Conservation (phyloP, 2,329 filamentous ascomycete species). For the Aureobasidium subglaciale region DNA sequence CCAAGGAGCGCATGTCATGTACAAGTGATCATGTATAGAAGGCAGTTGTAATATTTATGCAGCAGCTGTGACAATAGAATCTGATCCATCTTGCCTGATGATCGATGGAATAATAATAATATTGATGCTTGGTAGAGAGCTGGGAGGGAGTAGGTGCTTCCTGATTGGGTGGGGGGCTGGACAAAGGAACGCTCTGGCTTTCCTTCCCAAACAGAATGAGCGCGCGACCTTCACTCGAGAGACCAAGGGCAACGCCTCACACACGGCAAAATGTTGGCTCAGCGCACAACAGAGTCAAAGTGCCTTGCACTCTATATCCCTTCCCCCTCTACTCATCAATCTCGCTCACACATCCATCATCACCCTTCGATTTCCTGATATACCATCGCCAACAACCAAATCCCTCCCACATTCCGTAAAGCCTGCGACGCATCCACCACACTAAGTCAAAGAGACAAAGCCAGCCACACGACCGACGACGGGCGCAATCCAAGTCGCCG, state of each 20-base stretch:
- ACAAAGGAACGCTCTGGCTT: background rate
- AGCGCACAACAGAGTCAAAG: conserved; percentile 13
- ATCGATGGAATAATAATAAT: background rate
- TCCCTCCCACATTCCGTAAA: conserved; percentile 12
- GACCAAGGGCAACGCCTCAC: conserved; percentile 9
- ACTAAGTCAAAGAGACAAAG: conserved; percentile 5
- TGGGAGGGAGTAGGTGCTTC: background rate
- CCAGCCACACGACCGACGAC: conserved; percentile 16
- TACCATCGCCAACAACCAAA: conserved; percentile 20
- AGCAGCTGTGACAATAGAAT: background rate
- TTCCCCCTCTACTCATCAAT: conserved; percentile 2
- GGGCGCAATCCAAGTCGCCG: conserved; percentile 17
- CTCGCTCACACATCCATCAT: conserved; percentile 8
- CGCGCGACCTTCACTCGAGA: background rate
- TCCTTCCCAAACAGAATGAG: background rate
- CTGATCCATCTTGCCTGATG: background rate
- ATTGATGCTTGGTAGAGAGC: background rate
- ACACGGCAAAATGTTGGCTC: conserved; percentile 11
- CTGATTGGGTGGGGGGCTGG: background rate
- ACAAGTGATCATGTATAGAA: background rate
- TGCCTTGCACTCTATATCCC: background rate
- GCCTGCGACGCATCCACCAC: background rate
- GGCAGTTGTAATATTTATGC: background rate
- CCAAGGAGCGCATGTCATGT: conserved; percentile 1
- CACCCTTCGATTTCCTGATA: conserved; percentile 8